Evolutionary conservation across 2,329 filamentous ascomycete species (phyloP), one percentile per base, ranked within the genome.

Genomic region (Paecilomyces formosus): DNA sequence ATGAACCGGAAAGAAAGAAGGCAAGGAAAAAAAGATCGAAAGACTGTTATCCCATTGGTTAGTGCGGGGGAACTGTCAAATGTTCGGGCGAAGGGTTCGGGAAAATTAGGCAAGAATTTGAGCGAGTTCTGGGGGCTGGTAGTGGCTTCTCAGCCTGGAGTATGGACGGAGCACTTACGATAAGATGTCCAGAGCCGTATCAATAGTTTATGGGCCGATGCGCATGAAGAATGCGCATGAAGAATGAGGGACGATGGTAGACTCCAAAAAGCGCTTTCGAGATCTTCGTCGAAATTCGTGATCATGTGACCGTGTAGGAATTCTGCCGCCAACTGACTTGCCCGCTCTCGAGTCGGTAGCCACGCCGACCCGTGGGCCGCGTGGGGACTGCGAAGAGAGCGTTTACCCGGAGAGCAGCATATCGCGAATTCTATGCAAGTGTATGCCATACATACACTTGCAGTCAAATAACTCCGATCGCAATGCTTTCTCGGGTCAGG

Each of bases 11-110:
- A 60, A 33, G 54, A 53, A 60, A 45, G 54, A 30, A 51, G 24
- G 22, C 28, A 31, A 57, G 49, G 15, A 22, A 45, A 55, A 45
- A 55, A 31, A 58, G 55, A 57, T 58, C 62, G 55, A 61, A 65
- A 66, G 64, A 64, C 63, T 54, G 60, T 54, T 8, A 45, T 45
- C 15, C n/a, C 35, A 45, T 45, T 45, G 35, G 35, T 45, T 45
- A 45, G 35, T 45, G 35, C 35, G 35, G 35, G 24, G 35, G 35
- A 45, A 45, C 15, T 45, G 3, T n/a, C 7, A n/a, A 18, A 45
- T 18, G 35, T 45, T 45, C 35, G 35, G 35, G 35, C 35, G 35
- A 45, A 45, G 35, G 35, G 35, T 45, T 45, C 35, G 35, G 35
- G n/a, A n/a, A 45, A 45, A 7, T 45, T 45, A 45, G 33, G 13